Evolutionary conservation across 1,284 basidiomycete genomes (phyloP).

Genomic region (Ustilago cynodontis): DNA sequence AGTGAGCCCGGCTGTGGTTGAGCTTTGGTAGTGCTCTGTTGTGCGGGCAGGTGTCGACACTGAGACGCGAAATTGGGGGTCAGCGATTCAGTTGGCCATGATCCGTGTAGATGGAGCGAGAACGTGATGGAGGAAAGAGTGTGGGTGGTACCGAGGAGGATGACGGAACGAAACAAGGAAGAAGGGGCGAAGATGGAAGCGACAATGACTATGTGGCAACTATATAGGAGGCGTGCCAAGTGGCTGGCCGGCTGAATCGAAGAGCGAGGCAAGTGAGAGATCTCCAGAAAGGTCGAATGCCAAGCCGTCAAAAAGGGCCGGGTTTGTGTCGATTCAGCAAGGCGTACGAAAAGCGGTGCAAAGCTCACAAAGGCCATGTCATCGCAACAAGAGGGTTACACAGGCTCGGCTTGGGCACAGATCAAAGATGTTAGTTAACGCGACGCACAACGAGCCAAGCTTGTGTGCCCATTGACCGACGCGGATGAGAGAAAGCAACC

Average conservation of each 20-base stretch:
- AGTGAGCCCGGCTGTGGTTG: background rate
- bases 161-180: background rate
- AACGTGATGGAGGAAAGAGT: constrained; percentile 4
- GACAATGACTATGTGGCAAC: background rate
- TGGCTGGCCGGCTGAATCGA: background rate
- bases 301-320: constrained; percentile 48
- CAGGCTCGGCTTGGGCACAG: too few species aligned
- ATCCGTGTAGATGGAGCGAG: constrained; percentile 3
- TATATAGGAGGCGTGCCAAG: constrained; percentile 17
- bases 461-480: constrained; percentile 5
- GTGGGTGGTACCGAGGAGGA: background rate
- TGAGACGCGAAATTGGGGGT: background rate
- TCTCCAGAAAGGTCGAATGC: constrained; percentile 18
- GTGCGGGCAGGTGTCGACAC: constrained; percentile 10
- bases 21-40: background rate
- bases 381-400: too few species aligned
- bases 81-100: constrained; percentile 28
- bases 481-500: background rate
- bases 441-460: background rate
- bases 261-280: background rate
- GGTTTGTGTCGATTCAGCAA: too few species aligned
- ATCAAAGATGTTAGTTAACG: too few species aligned
- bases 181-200: background rate
- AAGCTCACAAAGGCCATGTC: too few species aligned
- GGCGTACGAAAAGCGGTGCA: constrained; percentile 10